Base-by-base conservation (phyloP, 1,139 yeast genomes). In the Sugiyamaella xylanicola region DNA sequence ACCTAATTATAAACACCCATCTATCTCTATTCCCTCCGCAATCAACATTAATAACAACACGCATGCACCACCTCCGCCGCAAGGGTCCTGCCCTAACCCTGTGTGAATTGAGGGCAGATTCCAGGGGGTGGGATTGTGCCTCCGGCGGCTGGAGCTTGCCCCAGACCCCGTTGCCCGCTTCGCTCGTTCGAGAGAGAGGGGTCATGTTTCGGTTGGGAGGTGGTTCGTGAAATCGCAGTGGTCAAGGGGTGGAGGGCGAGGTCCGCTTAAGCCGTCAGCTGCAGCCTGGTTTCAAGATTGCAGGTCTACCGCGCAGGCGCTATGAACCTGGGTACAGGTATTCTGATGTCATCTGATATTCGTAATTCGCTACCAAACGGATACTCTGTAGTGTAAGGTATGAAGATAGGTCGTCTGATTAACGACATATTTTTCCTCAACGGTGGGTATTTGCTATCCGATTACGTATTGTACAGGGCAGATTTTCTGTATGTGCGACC, bases 51-150 rank as follows among this genome's bases (percentile, higher is more conserved):
- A 5, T 25, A 25, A 25, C 29, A 25, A 9, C 29, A 25, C 29
- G 9, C 9, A 5, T 25, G 29, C 29, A 9, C 29, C 8, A 5
- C 5, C 9, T 5, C 29, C 29, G 29, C 29, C 29, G 45, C 45
- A 20, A 15, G 45, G 45, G 32, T 3, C 15, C 29, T 17, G 29
- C 29, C 45, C 21, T 27, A 22, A 16, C 47, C 47, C 47, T 25
- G 29, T 25, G 36, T 25, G 22, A 32, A 25, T 17, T 13, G 17
- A 16, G 20, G 45, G 11, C 21, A 21, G 19, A 8, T 15, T 39
- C 16, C 22, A 39, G 13, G 20, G 42, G 5, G 29, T 25, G 29
- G 9, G 29, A 25, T 25, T n/a, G 29, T 5, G 9, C 21, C 42
- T 39, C 21, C 42, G 42, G 42, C 21, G 19, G 19, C 21, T 5